Evolutionary conservation across 495 filamentous ascomycete species (phyloP), one percentile per base, ranked within the genome.

Genomic region (Penicilliopsis zonata): DNA sequence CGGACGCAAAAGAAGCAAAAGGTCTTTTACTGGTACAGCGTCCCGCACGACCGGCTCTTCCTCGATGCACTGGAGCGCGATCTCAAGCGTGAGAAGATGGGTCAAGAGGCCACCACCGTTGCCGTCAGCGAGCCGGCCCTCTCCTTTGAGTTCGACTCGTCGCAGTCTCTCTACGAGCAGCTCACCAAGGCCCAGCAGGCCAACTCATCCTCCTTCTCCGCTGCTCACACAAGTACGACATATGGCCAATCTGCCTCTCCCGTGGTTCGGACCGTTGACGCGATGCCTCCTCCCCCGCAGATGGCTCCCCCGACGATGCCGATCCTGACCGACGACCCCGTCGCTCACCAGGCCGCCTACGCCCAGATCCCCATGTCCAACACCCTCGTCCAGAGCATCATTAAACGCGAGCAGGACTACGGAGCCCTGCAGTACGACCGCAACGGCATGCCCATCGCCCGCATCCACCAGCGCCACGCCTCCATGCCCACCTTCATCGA

Each of bases 11-110:
- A 98, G 75, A 98, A 98, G 72, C 90, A 98, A 52, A 98, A 98
- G 67, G 90, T 98, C 43, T 98, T 98, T 47, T 98, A 95, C 62
- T 98, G 90, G 90, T 98, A 98, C 58, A 94, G 87, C 62, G 90
- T 98, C 33, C 90, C 90, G 5, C 90, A 98, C 55, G 90, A 98
- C 63, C 76, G 90, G 20, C 76, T 98, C 23, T 98, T 98, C 61
- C 76, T 96, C 34, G 90, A 98, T 67, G 90, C 90, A 27, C 67
- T 98, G 53, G 90, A 98, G 65, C 78, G 90, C 36, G 90, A 98
- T 51, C 57, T 98, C 53, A 98, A 98, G 74, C 74, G 90, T 47
- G 90, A 98, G 64, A 98, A 98, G 72, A 95, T 95, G 87, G 78
- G 80, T 40, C 90, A 98, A 63, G 90, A 98, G 55, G 83, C 90